Evolutionary conservation across 305 asterid genomes (phyloP), one percentile per base, ranked within the genome.

Genomic region (Fraxinus dipetala): DNA sequence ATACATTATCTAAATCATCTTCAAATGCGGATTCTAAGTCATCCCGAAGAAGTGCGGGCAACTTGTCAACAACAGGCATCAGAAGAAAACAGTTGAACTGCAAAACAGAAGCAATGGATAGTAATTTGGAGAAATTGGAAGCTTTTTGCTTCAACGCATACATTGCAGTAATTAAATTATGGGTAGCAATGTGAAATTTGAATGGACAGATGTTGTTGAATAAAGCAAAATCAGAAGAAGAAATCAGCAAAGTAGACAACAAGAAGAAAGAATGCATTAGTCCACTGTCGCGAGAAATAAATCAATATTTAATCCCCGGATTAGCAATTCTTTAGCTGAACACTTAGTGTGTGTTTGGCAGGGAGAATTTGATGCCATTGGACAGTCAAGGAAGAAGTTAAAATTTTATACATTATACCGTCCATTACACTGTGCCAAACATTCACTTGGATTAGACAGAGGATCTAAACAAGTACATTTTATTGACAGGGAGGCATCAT

Each of bases 1-100:
- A 95, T 80, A 94, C 96, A 87, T 84, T 89, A 81, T 93, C 99
- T 35, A 93, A 36, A 77, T 90, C 92, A 82, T 95, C 96, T 80
- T 93, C 95, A 84, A 94, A 93, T 83, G 95, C 97, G 74, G 97
- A 91, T 84, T 94, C 98, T 59, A 95, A 83, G 87, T 95, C 99
- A 81, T 91, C 96, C 10, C 97, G 92, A 31, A 95, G 93, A 82
- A 95, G 97, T 79, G 97, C 97, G 75, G 99, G 99, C 88, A 95
- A 85, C 92, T 95, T 95, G 90, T 95, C 99, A 36, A 95, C 98
- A 81, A 95, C 97, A 6, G 98, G 99, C 99, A 94, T 95, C 61
- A 92, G 97, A 82, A 95, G 96, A 83, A 95, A 95, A 85, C 96
- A 94, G 87, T 94, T 93, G 90, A 91, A 95, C 99, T 95, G 97